phyloP scores from a whole-genome alignment of 805 yeast genomes.

The Nakazawaea ernobii region DNA sequence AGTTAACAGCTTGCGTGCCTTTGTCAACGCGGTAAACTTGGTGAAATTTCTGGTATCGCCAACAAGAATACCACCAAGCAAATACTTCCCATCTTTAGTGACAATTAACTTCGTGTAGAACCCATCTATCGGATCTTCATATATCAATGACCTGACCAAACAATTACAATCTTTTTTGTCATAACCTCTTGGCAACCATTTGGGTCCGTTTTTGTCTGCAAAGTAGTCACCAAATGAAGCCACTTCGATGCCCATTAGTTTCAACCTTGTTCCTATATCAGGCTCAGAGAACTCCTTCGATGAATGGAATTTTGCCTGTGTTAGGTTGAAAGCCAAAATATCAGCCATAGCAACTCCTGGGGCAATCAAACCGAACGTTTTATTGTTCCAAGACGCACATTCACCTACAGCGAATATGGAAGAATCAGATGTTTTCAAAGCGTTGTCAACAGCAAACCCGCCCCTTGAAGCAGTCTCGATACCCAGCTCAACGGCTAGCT shows the following conservation, averaged over 20 bases:
- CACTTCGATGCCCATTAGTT: slow-evolving; percentile 32
- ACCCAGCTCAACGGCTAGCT: slow-evolving; percentile 22
- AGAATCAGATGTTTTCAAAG: slow-evolving; percentile 22
- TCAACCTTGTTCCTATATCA: slow-evolving; percentile 28
- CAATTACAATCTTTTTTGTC: slow-evolving; percentile 13
- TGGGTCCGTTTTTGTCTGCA: slow-evolving; percentile 29
- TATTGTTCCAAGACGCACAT: slow-evolving; percentile 31
- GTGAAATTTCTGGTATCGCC: slow-evolving; percentile 28
- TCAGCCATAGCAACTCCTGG: slow-evolving; percentile 36
- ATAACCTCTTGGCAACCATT: slow-evolving; percentile 24
- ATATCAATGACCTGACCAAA: slow-evolving; percentile 21
- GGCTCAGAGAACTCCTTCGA: slow-evolving; percentile 26
- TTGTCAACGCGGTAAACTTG: slow-evolving; percentile 24
- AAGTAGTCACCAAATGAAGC: slow-evolving; percentile 34
- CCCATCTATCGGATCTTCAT: slow-evolving; percentile 29
- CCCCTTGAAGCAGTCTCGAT: slow-evolving; percentile 21
- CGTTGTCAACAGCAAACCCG: slow-evolving; percentile 25
- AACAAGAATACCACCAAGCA: slow-evolving; percentile 32
- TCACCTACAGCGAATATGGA: slow-evolving; percentile 29
- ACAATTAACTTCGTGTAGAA: slow-evolving; percentile 27
- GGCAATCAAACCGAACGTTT: slow-evolving; percentile 31
- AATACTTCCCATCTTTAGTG: slow-evolving; percentile 28
- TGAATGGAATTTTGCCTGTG: slow-evolving; percentile 28
- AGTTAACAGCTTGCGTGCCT: slow-evolving; percentile 24
- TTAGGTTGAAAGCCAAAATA: slow-evolving; percentile 26